A percentile compares a stretch with the other conserved stretches of the same genome.
Evolutionary conservation across 495 filamentous ascomycete species (phyloP).

Genomic region (Aspergillus affinis): DNA sequence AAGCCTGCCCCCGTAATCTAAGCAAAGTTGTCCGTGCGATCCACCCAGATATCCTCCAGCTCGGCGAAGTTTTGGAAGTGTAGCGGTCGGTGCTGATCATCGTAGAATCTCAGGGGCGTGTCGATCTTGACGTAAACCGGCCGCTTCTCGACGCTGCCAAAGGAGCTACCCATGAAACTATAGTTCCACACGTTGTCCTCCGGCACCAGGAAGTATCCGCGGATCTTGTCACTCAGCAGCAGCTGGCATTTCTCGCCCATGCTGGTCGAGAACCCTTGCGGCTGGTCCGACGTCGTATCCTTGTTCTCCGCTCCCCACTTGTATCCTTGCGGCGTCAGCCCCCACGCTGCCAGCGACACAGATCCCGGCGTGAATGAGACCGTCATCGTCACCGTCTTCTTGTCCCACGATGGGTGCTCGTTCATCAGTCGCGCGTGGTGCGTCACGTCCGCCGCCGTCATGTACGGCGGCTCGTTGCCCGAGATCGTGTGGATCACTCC

Average conservation of each 20-base stretch:
- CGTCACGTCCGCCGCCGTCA: conserved; percentile 92
- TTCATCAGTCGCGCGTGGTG: conserved; percentile 88
- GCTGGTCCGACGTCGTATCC: conserved; percentile 86
- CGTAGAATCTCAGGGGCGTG: conserved; percentile 86
- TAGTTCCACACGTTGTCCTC: conserved; percentile 96
- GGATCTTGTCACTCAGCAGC: conserved; percentile 84
- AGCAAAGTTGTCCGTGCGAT: conserved; percentile 83
- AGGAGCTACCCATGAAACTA: conserved; percentile 92
- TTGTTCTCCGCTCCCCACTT: conserved; percentile 98
- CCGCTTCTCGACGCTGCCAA: conserved; percentile 86
- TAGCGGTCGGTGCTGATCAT: conserved; percentile 84
- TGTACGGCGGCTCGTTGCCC: conserved; percentile 92
- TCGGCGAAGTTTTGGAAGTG: conserved; percentile 96
- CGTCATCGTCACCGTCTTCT: conserved; percentile 93
- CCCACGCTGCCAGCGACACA: conserved; percentile 91
- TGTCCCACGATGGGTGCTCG: conserved; percentile 80
- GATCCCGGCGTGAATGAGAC: conserved; percentile 99
- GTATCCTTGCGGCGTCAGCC: conserved; percentile 85
- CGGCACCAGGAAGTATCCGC: conserved; percentile 93
- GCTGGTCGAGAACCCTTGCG: conserved; percentile 84
- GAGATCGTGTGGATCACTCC: conserved; percentile 95
- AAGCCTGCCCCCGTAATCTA: conserved; percentile 24
- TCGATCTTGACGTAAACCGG: conserved; percentile 89
- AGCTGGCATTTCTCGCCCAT: conserved; percentile 97
- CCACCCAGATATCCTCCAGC: conserved; percentile 86